phyloP scores from a whole-genome alignment of 169 alveolate genomes.

The Eimeria maxima region DNA sequence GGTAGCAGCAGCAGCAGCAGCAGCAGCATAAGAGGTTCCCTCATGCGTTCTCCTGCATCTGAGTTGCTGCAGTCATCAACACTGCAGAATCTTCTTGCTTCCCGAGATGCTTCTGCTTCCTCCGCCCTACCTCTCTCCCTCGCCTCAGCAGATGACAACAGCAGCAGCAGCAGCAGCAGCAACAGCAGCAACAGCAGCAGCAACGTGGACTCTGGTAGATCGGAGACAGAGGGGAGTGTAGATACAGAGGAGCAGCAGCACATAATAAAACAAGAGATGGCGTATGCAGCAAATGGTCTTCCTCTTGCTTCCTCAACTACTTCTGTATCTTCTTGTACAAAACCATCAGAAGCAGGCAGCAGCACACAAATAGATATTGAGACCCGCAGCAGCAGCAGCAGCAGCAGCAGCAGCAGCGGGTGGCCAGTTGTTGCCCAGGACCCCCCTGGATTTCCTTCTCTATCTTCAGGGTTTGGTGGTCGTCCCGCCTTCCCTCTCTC shows the following conservation, averaged over 20 bases:
- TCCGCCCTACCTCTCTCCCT: not conserved
- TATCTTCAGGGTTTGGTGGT: too few species aligned
- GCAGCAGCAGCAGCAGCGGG: conserved; percentile 41
- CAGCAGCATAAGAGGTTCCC: not conserved
- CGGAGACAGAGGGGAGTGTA: not conserved
- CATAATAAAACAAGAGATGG: not conserved
- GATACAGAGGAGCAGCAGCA: conserved; percentile 15
- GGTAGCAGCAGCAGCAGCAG: not conserved
- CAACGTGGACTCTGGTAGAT: not conserved
- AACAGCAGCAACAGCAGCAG: conserved; percentile 27
- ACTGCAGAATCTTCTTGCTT: not conserved
- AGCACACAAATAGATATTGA: not conserved
- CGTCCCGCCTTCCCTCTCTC: too few species aligned
- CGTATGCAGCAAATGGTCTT: not conserved
- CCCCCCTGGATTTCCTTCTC: not conserved
- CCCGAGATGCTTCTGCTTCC: not conserved
- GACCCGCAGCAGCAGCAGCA: conserved; percentile 39
- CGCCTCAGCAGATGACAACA: not conserved
- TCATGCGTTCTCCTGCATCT: conserved; percentile 1
- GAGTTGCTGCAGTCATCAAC: conserved; percentile 3
- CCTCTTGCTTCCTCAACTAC: not conserved
- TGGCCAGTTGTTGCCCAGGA: not conserved
- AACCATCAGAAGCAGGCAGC: not conserved
- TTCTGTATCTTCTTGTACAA: not conserved
- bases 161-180: conserved; percentile 38